These are phyloP conservation scores for Byssoonygena ceratinophila DNA, from an alignment of 2,329 filamentous ascomycete species.

Conservation along the genomic window DNA sequence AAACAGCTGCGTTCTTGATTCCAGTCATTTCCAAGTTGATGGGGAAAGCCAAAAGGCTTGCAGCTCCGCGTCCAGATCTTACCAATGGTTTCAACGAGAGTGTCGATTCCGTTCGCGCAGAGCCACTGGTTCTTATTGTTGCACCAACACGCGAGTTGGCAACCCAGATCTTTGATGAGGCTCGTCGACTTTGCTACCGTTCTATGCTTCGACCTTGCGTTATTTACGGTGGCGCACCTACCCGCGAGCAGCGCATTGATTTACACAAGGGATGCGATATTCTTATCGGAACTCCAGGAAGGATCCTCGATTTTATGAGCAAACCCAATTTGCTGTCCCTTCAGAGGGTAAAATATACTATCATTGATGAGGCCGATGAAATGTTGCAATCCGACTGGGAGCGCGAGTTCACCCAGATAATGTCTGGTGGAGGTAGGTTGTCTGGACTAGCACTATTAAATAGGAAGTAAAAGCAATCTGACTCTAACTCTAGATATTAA, in stretches of 20 bases:
- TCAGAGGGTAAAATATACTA: conserved; percentile 42
- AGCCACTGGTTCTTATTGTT: conserved; percentile 79
- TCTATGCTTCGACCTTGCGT: conserved; percentile 90
- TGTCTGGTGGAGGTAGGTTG: conserved; percentile 65
- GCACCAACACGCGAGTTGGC: conserved; percentile 82
- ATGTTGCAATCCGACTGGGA: conserved; percentile 74
- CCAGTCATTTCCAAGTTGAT: conserved; percentile 84
- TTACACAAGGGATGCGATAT: conserved; percentile 79
- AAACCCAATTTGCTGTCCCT: conserved; percentile 42
- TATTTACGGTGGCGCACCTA: conserved; percentile 71
- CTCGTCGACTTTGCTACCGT: conserved; percentile 83
- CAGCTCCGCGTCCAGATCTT: conserved; percentile 61
- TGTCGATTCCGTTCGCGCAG: conserved; percentile 53
- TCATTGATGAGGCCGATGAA: conserved; percentile 94
- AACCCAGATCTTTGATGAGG: conserved; percentile 89
- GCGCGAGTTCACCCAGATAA: conserved; percentile 61
- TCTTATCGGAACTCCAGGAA: conserved; percentile 77
- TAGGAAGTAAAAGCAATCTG: background rate
- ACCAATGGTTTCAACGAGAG: conserved; percentile 44
- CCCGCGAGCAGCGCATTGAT: conserved; percentile 58
- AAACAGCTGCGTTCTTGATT: conserved; percentile 85
- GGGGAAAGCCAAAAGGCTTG: conserved; percentile 87
- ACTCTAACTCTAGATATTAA: conserved; percentile 50
- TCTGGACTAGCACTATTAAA: background rate
- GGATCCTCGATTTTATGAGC: conserved; percentile 72